phyloP scores from a whole-genome alignment of 805 yeast species.

The Pichia pseudocactophila region DNA sequence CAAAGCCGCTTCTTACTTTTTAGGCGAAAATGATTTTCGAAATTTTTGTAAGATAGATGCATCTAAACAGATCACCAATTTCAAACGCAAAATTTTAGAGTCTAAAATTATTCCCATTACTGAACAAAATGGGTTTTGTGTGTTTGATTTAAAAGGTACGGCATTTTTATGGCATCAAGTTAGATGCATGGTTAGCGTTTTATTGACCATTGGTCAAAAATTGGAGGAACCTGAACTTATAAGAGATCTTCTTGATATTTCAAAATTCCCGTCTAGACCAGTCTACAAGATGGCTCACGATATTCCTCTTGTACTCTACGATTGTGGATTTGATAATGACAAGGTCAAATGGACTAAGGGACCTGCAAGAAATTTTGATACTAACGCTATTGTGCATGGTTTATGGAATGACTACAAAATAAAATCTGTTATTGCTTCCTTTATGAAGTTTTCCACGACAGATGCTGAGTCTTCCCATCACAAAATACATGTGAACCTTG shows the following conservation, averaged over 20 bases:
- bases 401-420: conserved; percentile 48
- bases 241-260: conserved; percentile 47
- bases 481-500: conserved; percentile 35
- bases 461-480: conserved; percentile 24
- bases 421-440: conserved; percentile 43
- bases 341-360: conserved; percentile 57
- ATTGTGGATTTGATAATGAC: conserved; percentile 56
- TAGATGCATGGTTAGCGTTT: conserved; percentile 83
- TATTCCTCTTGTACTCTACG: conserved; percentile 75
- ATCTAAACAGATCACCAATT: conserved; percentile 82
- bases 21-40: conserved; percentile 83
- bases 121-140: conserved; percentile 36
- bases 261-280: conserved; percentile 57
- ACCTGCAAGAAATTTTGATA: conserved; percentile 29
- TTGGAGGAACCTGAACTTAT: conserved; percentile 57
- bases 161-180: conserved; percentile 99
- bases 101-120: conserved; percentile 18
- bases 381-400: conserved; percentile 38
- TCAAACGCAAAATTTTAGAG: conserved; percentile 49
- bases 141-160: conserved; percentile 71
- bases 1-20: conserved; percentile 50
- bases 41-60: conserved; percentile 95
- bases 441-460: conserved; percentile 34
- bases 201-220: conserved; percentile 73
- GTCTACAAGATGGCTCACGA: conserved; percentile 85